Evolutionary conservation across 179 eudicot genomes (phyloP), one percentile per base, ranked within the genome.

Genomic region (Drosera spatulata): DNA sequence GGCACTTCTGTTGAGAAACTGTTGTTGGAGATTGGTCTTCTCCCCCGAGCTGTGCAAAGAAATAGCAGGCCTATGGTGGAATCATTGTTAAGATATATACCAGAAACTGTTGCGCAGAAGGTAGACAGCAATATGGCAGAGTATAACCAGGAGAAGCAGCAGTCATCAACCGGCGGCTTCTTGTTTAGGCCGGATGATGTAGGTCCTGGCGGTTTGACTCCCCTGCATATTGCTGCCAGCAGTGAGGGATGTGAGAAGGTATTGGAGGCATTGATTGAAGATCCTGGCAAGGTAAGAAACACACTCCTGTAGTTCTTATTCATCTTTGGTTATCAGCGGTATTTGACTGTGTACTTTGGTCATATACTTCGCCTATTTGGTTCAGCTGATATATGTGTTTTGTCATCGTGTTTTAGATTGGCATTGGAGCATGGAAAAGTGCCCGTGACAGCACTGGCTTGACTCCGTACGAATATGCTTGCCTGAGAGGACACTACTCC

Each of bases 181-280:
- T 22, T 22, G 33, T 22, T 22, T 22, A 22, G 33, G 33, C 33
- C 33, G 33, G 33, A 22, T 22, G 33, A 60, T 40, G 69, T 44
- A 59, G 91, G 82, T 41, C 86, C 85, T 46, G 94, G 82, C 41
- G 96, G 96, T 11, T 75, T 88, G 79, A 91, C 96, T 66, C 97
- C 97, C 58, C 83, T 91, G 61, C 97, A 91, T 53, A 64, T 91
- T 61, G 97, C 91, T 51, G 94, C 95, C 61, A 68, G 82, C 67
- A 63, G 75, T 39, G 77, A 73, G 38, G 83, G 85, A 60, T 78
- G 63, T 10, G 91, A 85, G 69, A 65, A 68, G 63, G 80, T 85
- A 4, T 59, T 91, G 75, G 88, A 85, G 58, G 96, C 97, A 10
- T 76, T 91, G 65, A 84, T 85, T 62, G 87, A 85, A 62, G 97